Evolutionary conservation across 192 early-diverging fungal genomes (phyloP).

Genomic region (Coemansia biformis): DNA sequence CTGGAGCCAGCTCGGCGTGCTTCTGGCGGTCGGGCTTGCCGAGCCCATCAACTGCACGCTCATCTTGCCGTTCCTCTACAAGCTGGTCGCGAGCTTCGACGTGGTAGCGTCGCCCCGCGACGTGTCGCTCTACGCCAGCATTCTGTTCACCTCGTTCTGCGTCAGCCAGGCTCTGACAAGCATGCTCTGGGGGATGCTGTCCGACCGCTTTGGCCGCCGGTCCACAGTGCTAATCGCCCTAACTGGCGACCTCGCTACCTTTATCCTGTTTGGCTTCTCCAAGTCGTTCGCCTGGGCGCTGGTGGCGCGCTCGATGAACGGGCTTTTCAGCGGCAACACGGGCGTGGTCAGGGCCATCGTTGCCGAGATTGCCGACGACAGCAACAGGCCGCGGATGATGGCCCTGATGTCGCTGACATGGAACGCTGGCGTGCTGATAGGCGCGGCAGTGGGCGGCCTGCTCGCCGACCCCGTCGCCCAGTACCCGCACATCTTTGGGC

Average conservation of each 20-base stretch:
- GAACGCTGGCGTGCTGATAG: constrained; percentile 58
- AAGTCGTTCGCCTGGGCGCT: constrained; percentile 57
- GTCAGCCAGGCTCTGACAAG: constrained; percentile 42
- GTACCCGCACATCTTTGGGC: constrained; percentile 59
- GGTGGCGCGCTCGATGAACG: constrained; percentile 55
- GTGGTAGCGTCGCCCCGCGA: constrained; percentile 61
- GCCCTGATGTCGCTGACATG: constrained; percentile 63
- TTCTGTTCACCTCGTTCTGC: constrained; percentile 50
- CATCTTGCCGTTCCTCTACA: constrained; percentile 52
- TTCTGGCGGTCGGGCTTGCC: constrained; percentile 36
- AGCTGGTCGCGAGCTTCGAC: constrained; percentile 28
- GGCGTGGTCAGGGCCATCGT: constrained; percentile 77
- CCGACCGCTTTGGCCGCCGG: constrained; percentile 72
- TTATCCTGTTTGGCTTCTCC: constrained; percentile 66
- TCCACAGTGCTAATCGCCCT: constrained; percentile 70
- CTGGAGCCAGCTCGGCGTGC: constrained; percentile 19
- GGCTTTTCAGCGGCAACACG: constrained; percentile 66
- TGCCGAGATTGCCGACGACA: constrained; percentile 73
- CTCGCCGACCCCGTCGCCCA: constrained; percentile 62
- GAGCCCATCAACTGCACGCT: constrained; percentile 70
- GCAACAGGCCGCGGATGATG: constrained; percentile 69
- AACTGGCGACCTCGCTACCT: constrained; percentile 62
- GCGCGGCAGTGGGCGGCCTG: constrained; percentile 72
- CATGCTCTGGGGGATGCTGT: constrained; percentile 62
- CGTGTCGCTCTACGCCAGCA: constrained; percentile 66